Conservation (phyloP, 2,329 filamentous ascomycete species). For the Neodidymelliopsis sp. region DNA sequence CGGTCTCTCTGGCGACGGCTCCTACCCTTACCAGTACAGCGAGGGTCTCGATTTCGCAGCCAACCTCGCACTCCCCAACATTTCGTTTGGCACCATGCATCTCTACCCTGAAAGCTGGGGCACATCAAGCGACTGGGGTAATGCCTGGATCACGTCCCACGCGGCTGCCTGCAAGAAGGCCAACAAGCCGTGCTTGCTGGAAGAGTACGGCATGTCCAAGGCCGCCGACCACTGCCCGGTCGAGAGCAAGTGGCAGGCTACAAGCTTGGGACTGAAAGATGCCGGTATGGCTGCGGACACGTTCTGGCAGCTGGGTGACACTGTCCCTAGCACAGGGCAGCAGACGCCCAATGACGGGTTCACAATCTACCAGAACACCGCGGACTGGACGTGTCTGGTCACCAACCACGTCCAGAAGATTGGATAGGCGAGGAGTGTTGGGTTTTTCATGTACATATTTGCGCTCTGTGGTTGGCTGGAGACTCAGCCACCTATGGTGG, state of each 20-base stretch:
- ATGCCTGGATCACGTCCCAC: slow-evolving; percentile 64
- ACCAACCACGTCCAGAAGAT: slow-evolving; percentile 30
- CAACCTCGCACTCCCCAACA: slow-evolving; percentile 56
- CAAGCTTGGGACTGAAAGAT: slow-evolving; percentile 57
- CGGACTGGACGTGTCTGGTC: slow-evolving; percentile 28
- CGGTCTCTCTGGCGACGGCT: slow-evolving; percentile 35
- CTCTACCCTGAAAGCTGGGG: slow-evolving; percentile 64
- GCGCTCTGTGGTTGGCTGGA: no score
- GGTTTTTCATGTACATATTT: no score
- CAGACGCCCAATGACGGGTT: slow-evolving; percentile 64
- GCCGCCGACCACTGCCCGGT: slow-evolving; percentile 56
- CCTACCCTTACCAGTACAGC: slow-evolving; percentile 49
- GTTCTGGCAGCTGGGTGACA: slow-evolving; percentile 64
- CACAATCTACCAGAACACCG: slow-evolving; percentile 61
- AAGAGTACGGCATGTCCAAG: slow-evolving; percentile 63
- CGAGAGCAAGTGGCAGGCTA: slow-evolving; percentile 59
- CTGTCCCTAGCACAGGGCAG: slow-evolving; percentile 57
- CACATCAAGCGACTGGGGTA: slow-evolving; percentile 61
- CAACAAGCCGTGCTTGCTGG: slow-evolving; percentile 63
- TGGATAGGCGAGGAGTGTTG: no score
- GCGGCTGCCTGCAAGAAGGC: slow-evolving; percentile 52
- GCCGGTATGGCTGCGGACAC: slow-evolving; percentile 51
- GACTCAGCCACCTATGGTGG: no score
- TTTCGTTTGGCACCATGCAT: slow-evolving; percentile 65
- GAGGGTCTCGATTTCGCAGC: slow-evolving; percentile 64